Conservation (phyloP, 1,284 basidiomycete species). For the Pyrrhoderma noxium region DNA sequence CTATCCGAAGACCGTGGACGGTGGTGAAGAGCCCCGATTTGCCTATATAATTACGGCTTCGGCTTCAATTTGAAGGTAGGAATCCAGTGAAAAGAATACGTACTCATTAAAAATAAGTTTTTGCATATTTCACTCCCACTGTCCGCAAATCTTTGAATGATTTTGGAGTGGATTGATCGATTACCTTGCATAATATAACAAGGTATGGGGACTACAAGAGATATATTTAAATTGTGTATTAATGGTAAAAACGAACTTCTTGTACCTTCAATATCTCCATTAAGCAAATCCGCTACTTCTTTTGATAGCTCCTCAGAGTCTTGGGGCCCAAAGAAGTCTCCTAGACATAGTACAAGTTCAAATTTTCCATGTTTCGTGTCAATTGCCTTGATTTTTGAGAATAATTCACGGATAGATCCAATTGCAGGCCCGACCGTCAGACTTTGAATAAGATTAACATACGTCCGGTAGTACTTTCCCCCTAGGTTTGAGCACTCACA, state of each 20-base stretch:
- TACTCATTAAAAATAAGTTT: constrained; percentile 82
- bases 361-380: constrained; percentile 95
- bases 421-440: constrained; percentile 81
- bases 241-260: background rate
- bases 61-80: background rate
- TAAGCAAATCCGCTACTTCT: constrained; percentile 54
- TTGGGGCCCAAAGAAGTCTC: constrained; percentile 82
- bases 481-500: background rate
- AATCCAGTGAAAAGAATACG: constrained; percentile 27
- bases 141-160: constrained; percentile 67
- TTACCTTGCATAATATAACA: constrained; percentile 91
- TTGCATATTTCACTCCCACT: constrained; percentile 73
- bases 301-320: constrained; percentile 38
- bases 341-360: constrained; percentile 77
- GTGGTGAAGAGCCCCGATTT: constrained; percentile 82
- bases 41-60: constrained; percentile 47
- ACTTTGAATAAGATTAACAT: constrained; percentile 34
- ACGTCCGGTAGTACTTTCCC: background rate
- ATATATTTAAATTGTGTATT: background rate
- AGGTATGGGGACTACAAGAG: constrained; percentile 64
- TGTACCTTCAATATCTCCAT: constrained; percentile 59
- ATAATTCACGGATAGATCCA: constrained; percentile 70
- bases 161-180: constrained; percentile 59
- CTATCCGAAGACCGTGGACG: constrained; percentile 78
- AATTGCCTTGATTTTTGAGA: constrained; percentile 79